Evolutionary conservation across 192 early-diverging fungal species (phyloP).

Genomic region (Coemansia sp.): DNA sequence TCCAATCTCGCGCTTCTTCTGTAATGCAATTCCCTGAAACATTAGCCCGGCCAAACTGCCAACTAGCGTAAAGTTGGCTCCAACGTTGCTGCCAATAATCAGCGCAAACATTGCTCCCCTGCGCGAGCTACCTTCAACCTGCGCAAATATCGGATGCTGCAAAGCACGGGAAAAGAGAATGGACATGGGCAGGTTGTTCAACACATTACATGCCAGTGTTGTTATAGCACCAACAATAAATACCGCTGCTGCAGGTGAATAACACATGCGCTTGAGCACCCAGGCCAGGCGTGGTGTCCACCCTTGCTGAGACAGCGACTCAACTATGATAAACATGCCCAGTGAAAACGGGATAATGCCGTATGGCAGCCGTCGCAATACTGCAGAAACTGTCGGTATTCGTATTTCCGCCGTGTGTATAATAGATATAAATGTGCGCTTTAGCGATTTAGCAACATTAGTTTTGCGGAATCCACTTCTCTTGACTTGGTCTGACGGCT

Average conservation of each 20-base stretch:
- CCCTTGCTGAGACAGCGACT: constrained; percentile 62
- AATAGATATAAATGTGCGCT: not conserved
- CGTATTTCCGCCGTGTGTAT: not conserved
- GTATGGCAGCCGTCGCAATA: constrained; percentile 70
- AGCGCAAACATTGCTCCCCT: constrained; percentile 69
- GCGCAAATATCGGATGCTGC: constrained; percentile 61
- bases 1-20: constrained; percentile 30
- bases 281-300: constrained; percentile 71
- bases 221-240: constrained; percentile 64
- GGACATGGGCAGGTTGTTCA: constrained; percentile 88
- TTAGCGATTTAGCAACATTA: not conserved
- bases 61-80: constrained; percentile 73
- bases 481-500: too few species aligned
- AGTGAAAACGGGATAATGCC: constrained; percentile 74
- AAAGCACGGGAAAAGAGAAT: constrained; percentile 77
- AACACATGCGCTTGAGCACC: constrained; percentile 55
- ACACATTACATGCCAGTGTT: constrained; percentile 65
- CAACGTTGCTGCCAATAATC: constrained; percentile 78
- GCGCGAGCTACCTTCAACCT: constrained; percentile 28
- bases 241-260: constrained; percentile 58
- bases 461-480: too few species aligned
- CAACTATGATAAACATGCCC: constrained; percentile 86
- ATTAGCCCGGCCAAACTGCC: constrained; percentile 74
- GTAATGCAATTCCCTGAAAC: constrained; percentile 34
- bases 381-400: constrained; percentile 57